Evolutionary conservation across 2,329 filamentous ascomycete genomes (phyloP).

Genomic region (Xylaria sp.): DNA sequence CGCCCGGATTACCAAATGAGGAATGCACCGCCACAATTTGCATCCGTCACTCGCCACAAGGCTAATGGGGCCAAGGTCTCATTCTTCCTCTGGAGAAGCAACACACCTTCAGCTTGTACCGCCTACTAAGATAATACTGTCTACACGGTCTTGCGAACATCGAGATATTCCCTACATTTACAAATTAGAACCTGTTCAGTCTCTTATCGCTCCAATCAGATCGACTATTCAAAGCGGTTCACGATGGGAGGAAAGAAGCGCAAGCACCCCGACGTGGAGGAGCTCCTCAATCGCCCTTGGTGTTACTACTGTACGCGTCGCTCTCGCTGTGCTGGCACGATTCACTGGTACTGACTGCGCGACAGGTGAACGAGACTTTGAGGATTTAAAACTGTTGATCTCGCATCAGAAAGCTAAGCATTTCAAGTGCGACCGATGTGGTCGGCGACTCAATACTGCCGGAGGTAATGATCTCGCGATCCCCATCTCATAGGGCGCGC

Average conservation of each 20-base stretch:
- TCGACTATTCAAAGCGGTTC: slow-evolving; percentile 7
- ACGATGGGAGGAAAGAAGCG: slow-evolving; percentile 88
- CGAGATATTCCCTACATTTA: background rate
- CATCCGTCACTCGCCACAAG: background rate
- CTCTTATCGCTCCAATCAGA: background rate
- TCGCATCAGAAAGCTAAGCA: slow-evolving; percentile 99
- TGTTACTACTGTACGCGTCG: slow-evolving; percentile 81
- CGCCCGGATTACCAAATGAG: too few relatives aligned
- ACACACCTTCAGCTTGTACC: background rate
- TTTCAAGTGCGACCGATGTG: slow-evolving; percentile 93
- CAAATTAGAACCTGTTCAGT: background rate
- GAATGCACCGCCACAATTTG: background rate
- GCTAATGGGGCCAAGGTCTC: background rate
- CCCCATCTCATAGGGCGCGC: background rate
- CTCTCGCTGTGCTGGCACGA: slow-evolving; percentile 4
- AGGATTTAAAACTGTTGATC: slow-evolving; percentile 93
- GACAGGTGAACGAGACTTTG: slow-evolving; percentile 84
- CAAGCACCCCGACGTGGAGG: slow-evolving; percentile 77
- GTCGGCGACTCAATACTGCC: slow-evolving; percentile 82
- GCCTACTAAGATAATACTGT: background rate
- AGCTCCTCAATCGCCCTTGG: slow-evolving; percentile 82
- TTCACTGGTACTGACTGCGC: slow-evolving; percentile 24
- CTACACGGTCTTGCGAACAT: background rate
- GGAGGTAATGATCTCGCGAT: slow-evolving; percentile 59
- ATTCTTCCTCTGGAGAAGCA: background rate